phyloP scores from a whole-genome alignment of 192 early-diverging fungal genomes.

The Gorgonomyces haynaldii region DNA sequence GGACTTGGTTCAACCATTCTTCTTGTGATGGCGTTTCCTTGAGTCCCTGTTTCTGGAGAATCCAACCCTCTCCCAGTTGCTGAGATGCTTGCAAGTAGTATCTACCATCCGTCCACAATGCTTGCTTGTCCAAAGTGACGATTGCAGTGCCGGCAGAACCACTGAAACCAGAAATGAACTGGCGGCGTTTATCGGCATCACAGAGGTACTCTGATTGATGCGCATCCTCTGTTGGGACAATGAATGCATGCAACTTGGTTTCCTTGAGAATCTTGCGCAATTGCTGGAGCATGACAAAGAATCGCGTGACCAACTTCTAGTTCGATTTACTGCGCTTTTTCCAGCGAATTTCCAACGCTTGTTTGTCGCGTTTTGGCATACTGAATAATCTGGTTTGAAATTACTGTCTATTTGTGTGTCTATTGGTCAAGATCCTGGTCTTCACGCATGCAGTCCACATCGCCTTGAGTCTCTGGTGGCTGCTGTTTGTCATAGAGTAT shows the following conservation, averaged over 20 bases:
- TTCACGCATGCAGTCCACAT: too few species aligned
- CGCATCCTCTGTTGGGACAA: conserved; percentile 91
- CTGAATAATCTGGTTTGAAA: too few species aligned
- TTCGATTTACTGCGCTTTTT: too few species aligned
- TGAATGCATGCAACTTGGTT: conserved; percentile 31
- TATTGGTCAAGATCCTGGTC: too few species aligned
- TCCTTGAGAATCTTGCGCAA: conserved; percentile 17
- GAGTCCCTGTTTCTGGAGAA: conserved; percentile 82
- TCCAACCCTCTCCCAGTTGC: conserved; percentile 90
- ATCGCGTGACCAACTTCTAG: too few species aligned
- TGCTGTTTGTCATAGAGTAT: too few species aligned
- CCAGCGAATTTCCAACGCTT: too few species aligned
- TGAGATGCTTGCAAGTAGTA: conserved; percentile 93
- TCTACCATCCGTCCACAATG: conserved; percentile 92
- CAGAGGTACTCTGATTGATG: conserved; percentile 90
- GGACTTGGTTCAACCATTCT: conserved; percentile 68
- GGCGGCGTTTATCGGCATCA: conserved; percentile 72
- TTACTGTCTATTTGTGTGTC: too few species aligned
- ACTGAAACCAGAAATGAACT: conserved; percentile 87
- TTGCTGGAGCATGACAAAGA: too few species aligned
- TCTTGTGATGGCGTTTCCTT: conserved; percentile 81
- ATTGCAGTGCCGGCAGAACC: conserved; percentile 94
- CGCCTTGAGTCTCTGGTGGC: too few species aligned
- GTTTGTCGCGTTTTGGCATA: too few species aligned
- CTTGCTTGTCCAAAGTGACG: conserved; percentile 63